phyloP scores from a whole-genome alignment of 106 monocot genomes.

The Cymbidium sinense region DNA sequence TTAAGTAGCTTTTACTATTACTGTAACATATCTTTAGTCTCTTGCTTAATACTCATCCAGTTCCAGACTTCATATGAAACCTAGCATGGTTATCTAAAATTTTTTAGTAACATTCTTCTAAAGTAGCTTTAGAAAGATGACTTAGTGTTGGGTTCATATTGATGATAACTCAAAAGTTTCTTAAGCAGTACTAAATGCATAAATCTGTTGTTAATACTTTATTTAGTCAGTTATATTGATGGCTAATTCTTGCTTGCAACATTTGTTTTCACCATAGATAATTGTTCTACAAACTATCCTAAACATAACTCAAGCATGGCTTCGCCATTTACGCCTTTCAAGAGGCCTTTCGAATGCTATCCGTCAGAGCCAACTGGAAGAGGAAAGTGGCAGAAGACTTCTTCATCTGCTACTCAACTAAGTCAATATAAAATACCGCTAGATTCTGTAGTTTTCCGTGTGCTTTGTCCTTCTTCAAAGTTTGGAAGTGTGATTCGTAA shows the following conservation, averaged over 20 bases:
- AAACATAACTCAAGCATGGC: slow-evolving; percentile 30
- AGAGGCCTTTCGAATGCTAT: slow-evolving; percentile 57
- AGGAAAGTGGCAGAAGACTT: slow-evolving; percentile 67
- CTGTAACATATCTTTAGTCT: no score
- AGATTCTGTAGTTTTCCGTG: slow-evolving; percentile 44
- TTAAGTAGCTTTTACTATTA: no score
- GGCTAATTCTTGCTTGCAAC: not conserved
- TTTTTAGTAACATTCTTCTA: not conserved
- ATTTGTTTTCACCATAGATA: not conserved
- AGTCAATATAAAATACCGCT: slow-evolving; percentile 24
- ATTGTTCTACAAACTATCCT: not conserved
- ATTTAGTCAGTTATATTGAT: not conserved
- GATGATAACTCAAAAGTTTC: not conserved
- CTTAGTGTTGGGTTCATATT: not conserved
- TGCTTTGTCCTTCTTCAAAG: slow-evolving; percentile 75
- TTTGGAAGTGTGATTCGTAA: slow-evolving; percentile 87
- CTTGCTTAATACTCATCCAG: no score
- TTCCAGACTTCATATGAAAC: not conserved
- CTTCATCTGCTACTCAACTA: slow-evolving; percentile 17
- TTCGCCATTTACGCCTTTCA: slow-evolving; percentile 37
- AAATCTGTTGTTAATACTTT: not conserved
- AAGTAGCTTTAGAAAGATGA: not conserved
- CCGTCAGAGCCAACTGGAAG: slow-evolving; percentile 41
- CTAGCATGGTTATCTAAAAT: not conserved
- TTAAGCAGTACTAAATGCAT: not conserved